Evolutionary conservation across 2,329 filamentous ascomycete genomes (phyloP).

Genomic region (Cyanodermella asteris): DNA sequence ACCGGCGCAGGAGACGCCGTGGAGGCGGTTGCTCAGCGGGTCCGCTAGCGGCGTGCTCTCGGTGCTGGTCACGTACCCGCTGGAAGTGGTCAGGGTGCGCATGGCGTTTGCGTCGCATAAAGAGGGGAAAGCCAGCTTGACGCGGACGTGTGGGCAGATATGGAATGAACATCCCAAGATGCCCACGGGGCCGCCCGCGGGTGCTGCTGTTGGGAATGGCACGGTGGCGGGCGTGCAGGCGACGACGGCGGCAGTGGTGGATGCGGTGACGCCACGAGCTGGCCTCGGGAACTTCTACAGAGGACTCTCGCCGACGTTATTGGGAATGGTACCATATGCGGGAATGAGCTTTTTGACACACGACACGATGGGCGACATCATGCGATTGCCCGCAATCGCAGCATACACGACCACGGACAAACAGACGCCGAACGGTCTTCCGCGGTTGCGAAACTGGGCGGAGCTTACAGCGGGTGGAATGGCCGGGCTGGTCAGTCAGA

Average conservation of each 20-base stretch:
- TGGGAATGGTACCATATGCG: slow-evolving; percentile 93
- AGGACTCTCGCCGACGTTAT: slow-evolving; percentile 70
- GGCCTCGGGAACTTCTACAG: slow-evolving; percentile 86
- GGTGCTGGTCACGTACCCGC: slow-evolving; percentile 86
- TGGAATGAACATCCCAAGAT: slow-evolving; percentile 47
- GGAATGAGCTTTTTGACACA: slow-evolving; percentile 91
- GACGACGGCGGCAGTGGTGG: slow-evolving; percentile 21
- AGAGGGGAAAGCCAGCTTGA: slow-evolving; percentile 45
- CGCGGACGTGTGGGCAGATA: slow-evolving; percentile 64
- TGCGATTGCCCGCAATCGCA: slow-evolving; percentile 47
- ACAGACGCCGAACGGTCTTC: slow-evolving; percentile 23
- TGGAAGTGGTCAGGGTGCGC: slow-evolving; percentile 81
- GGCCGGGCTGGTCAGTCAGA: slow-evolving; percentile 77
- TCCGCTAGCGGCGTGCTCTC: slow-evolving; percentile 53
- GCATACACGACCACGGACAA: slow-evolving; percentile 46
- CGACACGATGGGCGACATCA: slow-evolving; percentile 66
- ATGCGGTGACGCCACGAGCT: slow-evolving; percentile 34
- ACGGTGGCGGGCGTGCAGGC: slow-evolving; percentile 20
- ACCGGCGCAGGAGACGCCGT: slow-evolving; percentile 54
- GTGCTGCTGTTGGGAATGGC: slow-evolving; percentile 6
- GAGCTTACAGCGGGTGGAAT: slow-evolving; percentile 67
- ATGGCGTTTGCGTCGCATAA: slow-evolving; percentile 83
- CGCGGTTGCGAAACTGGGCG: slow-evolving; percentile 63
- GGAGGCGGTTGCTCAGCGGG: slow-evolving; percentile 53
- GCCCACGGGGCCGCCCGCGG: slow-evolving; percentile 9